These are phyloP conservation scores for Penicillium griseofulvum DNA, from an alignment of 2,329 filamentous ascomycete genomes.

Conservation along the genomic window DNA sequence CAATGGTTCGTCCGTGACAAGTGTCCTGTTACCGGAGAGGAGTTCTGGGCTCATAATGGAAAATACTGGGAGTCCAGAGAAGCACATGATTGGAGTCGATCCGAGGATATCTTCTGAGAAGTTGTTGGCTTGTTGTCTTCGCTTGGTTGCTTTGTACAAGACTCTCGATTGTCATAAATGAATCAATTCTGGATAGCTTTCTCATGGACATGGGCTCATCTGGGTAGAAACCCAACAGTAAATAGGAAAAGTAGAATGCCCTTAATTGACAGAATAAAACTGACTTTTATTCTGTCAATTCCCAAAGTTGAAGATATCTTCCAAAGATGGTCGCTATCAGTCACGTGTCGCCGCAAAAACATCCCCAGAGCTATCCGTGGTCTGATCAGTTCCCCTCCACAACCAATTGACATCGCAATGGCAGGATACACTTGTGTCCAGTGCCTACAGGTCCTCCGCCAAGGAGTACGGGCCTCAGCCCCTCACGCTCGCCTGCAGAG, in stretches of 20 bases:
- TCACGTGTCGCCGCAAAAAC: constrained; percentile 19
- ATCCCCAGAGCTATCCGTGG: constrained; percentile 7
- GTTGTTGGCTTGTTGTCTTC: neutral
- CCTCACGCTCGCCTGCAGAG: constrained; percentile 23
- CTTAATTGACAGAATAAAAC: neutral
- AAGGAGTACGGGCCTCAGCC: constrained; percentile 26
- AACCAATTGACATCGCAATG: constrained; percentile 31
- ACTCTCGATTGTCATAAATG: constrained; percentile 13
- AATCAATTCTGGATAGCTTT: neutral
- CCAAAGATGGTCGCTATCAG: neutral
- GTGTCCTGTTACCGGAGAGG: constrained; percentile 79
- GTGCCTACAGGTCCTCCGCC: constrained; percentile 38
- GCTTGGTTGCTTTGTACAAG: constrained; percentile 14
- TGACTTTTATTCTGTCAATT: no score
- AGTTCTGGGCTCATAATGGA: constrained; percentile 85
- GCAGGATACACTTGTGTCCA: constrained; percentile 42
- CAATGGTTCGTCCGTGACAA: constrained; percentile 77
- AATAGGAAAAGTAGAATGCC: no score
- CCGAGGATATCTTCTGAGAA: constrained; percentile 68
- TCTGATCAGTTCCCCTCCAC: constrained; percentile 7
- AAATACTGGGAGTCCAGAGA: constrained; percentile 77
- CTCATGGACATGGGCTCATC: neutral
- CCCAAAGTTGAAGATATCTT: neutral
- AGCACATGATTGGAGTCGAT: constrained; percentile 65
- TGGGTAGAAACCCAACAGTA: neutral